Evolutionary conservation across 2,329 filamentous ascomycete species (phyloP).

Genomic region (Hymenoscyphus linearis): DNA sequence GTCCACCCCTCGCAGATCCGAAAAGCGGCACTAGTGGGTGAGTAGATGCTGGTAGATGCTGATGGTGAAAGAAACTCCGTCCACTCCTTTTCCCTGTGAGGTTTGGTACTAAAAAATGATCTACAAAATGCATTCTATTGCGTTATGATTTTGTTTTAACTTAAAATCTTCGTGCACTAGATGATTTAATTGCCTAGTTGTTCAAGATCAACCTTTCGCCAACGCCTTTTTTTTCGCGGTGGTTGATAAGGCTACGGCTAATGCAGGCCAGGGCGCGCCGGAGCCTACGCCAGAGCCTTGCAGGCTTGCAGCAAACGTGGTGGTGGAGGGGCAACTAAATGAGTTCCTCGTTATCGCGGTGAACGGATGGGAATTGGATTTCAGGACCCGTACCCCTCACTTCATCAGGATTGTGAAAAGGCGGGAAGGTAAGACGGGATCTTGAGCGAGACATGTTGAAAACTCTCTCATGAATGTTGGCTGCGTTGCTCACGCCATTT

Average conservation of each 20-base stretch:
- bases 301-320: not conserved
- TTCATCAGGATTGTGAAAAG: not conserved
- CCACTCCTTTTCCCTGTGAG: not conserved
- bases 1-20: not conserved
- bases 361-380: not conserved
- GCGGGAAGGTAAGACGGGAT: not conserved
- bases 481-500: not conserved
- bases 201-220: not conserved
- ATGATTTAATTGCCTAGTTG: not conserved
- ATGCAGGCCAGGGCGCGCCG: not conserved
- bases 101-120: not conserved
- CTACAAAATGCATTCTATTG: not conserved
- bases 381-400: not conserved
- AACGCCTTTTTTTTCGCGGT: not conserved
- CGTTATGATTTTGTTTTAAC: not conserved
- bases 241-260: not conserved
- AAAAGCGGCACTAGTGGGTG: not conserved
- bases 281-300: not conserved
- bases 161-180: not conserved
- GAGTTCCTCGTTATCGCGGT: not conserved
- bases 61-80: not conserved
- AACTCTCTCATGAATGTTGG: not conserved
- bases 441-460: not conserved
- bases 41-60: not conserved
- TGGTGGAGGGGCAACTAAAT: not conserved